Conservation (phyloP, 2,329 filamentous ascomycete genomes). For the Pseudogymnoascus sp. region DNA sequence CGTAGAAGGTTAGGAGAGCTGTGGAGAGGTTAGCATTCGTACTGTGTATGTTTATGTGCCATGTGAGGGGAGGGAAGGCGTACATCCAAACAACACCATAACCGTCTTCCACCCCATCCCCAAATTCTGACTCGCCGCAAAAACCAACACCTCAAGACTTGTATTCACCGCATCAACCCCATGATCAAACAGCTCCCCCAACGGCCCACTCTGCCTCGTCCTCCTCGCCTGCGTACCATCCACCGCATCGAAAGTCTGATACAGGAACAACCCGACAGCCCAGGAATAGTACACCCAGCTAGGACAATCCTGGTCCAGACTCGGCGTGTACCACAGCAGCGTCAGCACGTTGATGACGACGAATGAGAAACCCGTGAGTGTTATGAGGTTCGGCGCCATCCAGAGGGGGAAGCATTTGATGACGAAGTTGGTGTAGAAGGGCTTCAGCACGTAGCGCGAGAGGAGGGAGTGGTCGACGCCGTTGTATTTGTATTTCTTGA, state of each 20-base stretch:
- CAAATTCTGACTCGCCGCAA: constrained; percentile 85
- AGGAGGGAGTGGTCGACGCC: constrained; percentile 82
- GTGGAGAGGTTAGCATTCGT: constrained; percentile 12
- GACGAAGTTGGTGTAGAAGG: constrained; percentile 91
- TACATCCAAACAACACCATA: constrained; percentile 72
- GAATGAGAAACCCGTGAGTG: constrained; percentile 82
- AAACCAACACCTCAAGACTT: constrained; percentile 83
- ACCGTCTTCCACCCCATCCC: constrained; percentile 89
- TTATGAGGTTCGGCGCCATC: constrained; percentile 89
- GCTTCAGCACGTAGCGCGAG: constrained; percentile 91
- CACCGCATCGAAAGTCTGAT: constrained; percentile 97
- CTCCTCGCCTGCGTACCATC: constrained; percentile 91
- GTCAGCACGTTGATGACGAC: constrained; percentile 85
- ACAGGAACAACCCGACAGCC: constrained; percentile 83
- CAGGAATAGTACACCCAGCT: constrained; percentile 92
- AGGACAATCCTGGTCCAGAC: constrained; percentile 85
- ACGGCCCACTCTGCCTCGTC: constrained; percentile 83
- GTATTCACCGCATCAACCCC: constrained; percentile 96
- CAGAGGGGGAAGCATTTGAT: constrained; percentile 91
- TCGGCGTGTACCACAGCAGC: constrained; percentile 92
- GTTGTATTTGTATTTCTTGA: constrained; percentile 94
- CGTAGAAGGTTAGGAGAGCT: constrained; percentile 92
- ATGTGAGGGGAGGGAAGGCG: constrained; percentile 24
- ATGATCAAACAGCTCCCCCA: constrained; percentile 96
- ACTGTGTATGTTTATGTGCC: not conserved